Conservation (phyloP, 345 rosid genomes). For the Bruguiera gymnorhiza region DNA sequence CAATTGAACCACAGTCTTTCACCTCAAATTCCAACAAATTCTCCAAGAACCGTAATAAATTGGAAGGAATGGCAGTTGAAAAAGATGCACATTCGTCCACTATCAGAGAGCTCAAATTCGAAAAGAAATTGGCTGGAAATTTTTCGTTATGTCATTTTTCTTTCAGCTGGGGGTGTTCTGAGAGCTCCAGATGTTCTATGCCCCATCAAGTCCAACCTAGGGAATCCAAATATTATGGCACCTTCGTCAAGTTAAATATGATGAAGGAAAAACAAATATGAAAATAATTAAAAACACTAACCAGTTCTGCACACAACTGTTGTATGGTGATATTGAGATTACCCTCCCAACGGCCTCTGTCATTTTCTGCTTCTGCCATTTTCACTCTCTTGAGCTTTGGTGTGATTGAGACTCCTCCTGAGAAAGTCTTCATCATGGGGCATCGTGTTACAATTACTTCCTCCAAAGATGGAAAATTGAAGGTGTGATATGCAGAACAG, state of each 20-base stretch:
- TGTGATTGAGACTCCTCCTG: conserved; percentile 18
- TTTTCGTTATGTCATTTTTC: not conserved
- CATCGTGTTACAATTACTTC: conserved; percentile 13
- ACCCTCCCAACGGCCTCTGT: conserved; percentile 1
- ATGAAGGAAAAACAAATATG: too few species aligned
- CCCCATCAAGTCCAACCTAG: conserved; percentile 2
- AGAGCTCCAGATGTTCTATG: not conserved
- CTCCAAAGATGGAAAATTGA: conserved; percentile 16
- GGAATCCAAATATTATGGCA: not conserved
- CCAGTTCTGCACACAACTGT: conserved; percentile 6
- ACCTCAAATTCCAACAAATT: conserved; percentile 2
- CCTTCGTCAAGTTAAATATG: too few species aligned
- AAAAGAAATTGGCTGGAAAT: not conserved
- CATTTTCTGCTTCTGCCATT: not conserved
- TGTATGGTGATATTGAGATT: conserved; percentile 12
- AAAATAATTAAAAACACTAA: not conserved
- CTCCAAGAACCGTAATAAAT: conserved; percentile 6
- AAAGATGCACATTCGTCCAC: conserved; percentile 1
- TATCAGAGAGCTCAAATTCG: not conserved
- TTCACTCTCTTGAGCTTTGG: conserved; percentile 14
- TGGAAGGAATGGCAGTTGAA: conserved; percentile 1
- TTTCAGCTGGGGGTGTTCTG: conserved; percentile 1
- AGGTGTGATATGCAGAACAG: not conserved
- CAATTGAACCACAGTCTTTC: conserved; percentile 3
- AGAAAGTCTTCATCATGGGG: conserved; percentile 15